A percentile compares a stretch with the other conserved stretches of the same genome.
These are phyloP conservation scores for Decorospora gaudefroyi DNA, from an alignment of 2,329 filamentous ascomycete genomes.

Conservation along the genomic window DNA sequence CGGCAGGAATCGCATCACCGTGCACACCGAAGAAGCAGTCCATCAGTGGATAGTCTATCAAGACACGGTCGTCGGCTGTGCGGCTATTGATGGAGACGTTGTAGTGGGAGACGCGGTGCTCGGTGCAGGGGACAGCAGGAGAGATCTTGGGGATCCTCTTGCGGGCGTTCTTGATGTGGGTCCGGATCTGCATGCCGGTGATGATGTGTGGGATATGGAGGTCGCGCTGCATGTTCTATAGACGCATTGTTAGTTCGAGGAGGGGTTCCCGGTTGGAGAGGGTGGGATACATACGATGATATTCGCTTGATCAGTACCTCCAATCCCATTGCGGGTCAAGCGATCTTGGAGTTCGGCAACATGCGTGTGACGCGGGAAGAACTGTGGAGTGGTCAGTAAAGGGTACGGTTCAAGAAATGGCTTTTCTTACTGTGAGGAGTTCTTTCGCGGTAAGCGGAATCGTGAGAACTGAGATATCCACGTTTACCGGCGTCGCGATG, in stretches of 20 bases:
- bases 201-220: not conserved
- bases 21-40: not conserved
- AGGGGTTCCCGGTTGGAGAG: too few relatives aligned
- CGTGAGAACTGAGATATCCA: not conserved
- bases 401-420: too few relatives aligned
- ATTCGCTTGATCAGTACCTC: not conserved
- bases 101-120: too few relatives aligned
- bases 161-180: not conserved
- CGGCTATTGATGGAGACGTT: not conserved
- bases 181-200: not conserved
- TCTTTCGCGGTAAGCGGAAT: not conserved
- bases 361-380: not conserved
- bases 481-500: not conserved
- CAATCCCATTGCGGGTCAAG: not conserved
- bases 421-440: not conserved
- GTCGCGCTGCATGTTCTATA: not conserved
- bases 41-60: not conserved
- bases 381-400: not conserved
- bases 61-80: not conserved
- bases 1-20: not conserved
- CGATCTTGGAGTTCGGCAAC: constrained; percentile 1
- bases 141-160: too few relatives aligned
- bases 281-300: not conserved
- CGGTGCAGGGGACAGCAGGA: too few relatives aligned
- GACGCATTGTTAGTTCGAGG: not conserved